Evolutionary conservation across 805 yeast species (phyloP), one percentile per base, ranked within the genome.

Genomic region (Yamadazyma tumulicola): DNA sequence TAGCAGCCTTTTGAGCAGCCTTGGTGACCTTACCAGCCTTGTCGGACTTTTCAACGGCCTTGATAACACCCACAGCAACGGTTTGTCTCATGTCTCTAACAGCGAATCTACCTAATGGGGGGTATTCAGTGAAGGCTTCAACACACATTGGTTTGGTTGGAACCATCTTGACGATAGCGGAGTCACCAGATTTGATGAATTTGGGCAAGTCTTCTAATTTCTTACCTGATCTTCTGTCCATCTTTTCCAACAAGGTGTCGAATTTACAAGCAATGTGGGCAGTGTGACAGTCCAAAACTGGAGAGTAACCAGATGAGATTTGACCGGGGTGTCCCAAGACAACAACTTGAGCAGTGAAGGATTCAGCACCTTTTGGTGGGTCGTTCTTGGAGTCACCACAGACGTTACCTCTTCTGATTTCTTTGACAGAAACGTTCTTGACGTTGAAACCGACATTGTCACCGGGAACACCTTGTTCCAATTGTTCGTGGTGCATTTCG

Each of bases 61-160:
- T 91, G 85, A 91, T 85, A 67, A 89, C 96, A 85, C 97, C 97
- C 68, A 89, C 97, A 69, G 97, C 97, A 62, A 89, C 97, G 60
- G 97, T 89, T 77, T 88, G 96, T 85, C 97, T 85, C 97, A 88
- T 88, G 77, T 88, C 97, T 85, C 97, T 89, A 79, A 88, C 96
- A 69, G 69, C 69, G 59, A 62, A 63, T 58, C 68, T 58, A 55
- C 67, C 69, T 52, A 61, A 62, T 51, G 69, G 68, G 54, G 68
- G 68, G 66, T 57, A 62, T 52, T 61, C 68, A 43, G 64, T 57
- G 64, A 60, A 61, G 39, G 67, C 58, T 57, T 61, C 67, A 57
- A 61, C 67, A 59, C 61, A 60, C 67, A 61, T 59, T 52, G 67
- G 67, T 59, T 61, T 61, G 52, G 67, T 49, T 55, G 67, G 67